A percentile compares a stretch with the other conserved stretches of the same genome.
Evolutionary conservation across 306 rosid genomes (phyloP).

Genomic region (Vachellia collinsii): DNA sequence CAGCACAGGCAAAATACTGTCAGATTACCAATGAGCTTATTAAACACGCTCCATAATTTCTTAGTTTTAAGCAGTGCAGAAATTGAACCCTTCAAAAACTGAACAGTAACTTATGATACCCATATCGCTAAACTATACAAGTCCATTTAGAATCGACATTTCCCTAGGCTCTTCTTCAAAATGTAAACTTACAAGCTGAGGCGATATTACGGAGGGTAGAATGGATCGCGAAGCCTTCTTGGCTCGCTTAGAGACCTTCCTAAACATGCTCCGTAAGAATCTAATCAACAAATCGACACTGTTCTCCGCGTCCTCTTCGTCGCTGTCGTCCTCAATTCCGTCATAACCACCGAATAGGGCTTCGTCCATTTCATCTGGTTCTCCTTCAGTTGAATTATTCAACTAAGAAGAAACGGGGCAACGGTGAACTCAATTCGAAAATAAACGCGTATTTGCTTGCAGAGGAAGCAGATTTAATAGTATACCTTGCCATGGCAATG

Average conservation of each 20-base stretch:
- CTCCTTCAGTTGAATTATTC: constrained; percentile 51
- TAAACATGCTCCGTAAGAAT: constrained; percentile 71
- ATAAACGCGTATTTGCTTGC: not conserved
- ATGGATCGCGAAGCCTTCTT: constrained; percentile 74
- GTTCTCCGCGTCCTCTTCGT: constrained; percentile 67
- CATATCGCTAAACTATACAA: not conserved
- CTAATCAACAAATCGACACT: constrained; percentile 69
- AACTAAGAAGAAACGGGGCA: constrained; percentile 36
- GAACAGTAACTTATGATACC: not conserved
- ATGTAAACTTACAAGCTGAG: constrained; percentile 63
- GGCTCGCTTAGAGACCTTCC: constrained; percentile 66
- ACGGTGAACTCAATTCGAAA: constrained; percentile 5
- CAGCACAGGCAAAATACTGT: not conserved
- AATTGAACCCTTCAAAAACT: not conserved
- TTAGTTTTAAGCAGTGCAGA: not conserved
- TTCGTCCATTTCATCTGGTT: constrained; percentile 47
- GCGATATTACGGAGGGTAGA: constrained; percentile 59
- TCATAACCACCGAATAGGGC: constrained; percentile 50
- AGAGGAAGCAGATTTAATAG: constrained; percentile 3
- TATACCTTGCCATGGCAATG: constrained; percentile 45
- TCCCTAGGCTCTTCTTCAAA: not conserved
- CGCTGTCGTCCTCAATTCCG: constrained; percentile 50
- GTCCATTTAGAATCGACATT: not conserved
- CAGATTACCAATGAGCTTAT: constrained; percentile 5
- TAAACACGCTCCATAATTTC: constrained; percentile 4